Percentiles rank a stretch among this genome's conserved stretches.
phyloP scores from a whole-genome alignment of 164 flowering plant species.

The Dillenia suffruticosa region DNA sequence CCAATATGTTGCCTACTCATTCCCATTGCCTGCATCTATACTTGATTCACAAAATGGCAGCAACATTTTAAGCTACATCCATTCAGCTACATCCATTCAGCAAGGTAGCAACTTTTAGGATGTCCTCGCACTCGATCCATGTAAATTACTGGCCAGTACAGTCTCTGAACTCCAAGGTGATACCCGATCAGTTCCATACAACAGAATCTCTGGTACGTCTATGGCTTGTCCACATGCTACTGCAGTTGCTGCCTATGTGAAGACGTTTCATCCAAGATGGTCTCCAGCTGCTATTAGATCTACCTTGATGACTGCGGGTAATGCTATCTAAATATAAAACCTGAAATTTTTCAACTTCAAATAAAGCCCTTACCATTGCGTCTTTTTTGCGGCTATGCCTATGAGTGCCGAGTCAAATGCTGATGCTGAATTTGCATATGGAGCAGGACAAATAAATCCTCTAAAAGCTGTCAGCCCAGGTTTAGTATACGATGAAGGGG shows the following conservation, averaged over 20 bases:
- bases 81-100: conserved; percentile 32
- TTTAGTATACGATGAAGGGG: conserved; percentile 38
- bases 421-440: conserved; percentile 16
- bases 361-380: not conserved
- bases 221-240: conserved; percentile 60
- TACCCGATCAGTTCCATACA: conserved; percentile 25
- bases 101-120: conserved; percentile 21
- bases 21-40: conserved; percentile 35
- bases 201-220: conserved; percentile 40
- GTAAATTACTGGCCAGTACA: conserved; percentile 10
- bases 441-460: conserved; percentile 14
- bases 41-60: conserved; percentile 25
- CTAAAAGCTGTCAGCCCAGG: conserved; percentile 8
- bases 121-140: too few relatives aligned
- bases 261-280: conserved; percentile 46
- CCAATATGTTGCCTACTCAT: conserved; percentile 27
- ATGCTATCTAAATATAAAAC: too few relatives aligned
- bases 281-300: conserved; percentile 50
- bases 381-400: conserved; percentile 1
- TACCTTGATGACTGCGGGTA: conserved; percentile 56
- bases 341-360: too few relatives aligned
- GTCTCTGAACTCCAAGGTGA: conserved; percentile 16
- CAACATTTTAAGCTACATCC: conserved; percentile 18
- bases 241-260: conserved; percentile 44
- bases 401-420: not conserved